Percentiles rank a stretch among this genome's conserved stretches.
phyloP scores from a whole-genome alignment of 208 protist species.

The Trichomonas tenax region DNA sequence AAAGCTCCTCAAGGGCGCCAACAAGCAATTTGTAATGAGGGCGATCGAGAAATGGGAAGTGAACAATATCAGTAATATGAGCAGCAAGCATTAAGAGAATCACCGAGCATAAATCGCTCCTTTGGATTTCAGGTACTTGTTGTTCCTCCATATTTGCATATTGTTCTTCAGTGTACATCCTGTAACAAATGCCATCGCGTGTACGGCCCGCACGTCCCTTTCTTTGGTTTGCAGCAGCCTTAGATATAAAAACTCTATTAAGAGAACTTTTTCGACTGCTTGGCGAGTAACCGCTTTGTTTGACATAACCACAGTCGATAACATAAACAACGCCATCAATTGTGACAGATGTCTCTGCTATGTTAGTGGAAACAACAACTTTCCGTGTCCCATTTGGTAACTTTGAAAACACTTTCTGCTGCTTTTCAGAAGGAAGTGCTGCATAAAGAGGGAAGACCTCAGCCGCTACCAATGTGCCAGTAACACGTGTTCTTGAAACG shows the following conservation, averaged over 20 bases:
- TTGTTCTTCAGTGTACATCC: constrained; percentile 50
- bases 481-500: background rate
- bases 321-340: constrained; percentile 95
- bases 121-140: constrained; percentile 60
- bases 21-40: background rate
- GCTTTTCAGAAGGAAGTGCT: constrained; percentile 22
- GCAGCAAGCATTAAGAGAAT: constrained; percentile 58
- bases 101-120: constrained; percentile 40
- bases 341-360: constrained; percentile 96
- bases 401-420: constrained; percentile 26
- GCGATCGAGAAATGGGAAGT: constrained; percentile 41
- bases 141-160: constrained; percentile 32
- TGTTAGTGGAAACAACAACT: constrained; percentile 80
- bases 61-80: constrained; percentile 56
- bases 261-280: constrained; percentile 27
- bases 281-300: background rate
- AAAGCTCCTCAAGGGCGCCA: background rate
- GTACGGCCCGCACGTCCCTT: constrained; percentile 29
- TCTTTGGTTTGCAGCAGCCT: constrained; percentile 22
- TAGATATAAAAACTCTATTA: background rate
- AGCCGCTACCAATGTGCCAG: background rate
- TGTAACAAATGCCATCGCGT: constrained; percentile 41
- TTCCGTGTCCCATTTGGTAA: constrained; percentile 40
- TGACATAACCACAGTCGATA: constrained; percentile 61
- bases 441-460: constrained; percentile 39